Evolutionary conservation across 2,329 filamentous ascomycete genomes (phyloP), one percentile per base, ranked within the genome.

Genomic region (Fusarium sp.): DNA sequence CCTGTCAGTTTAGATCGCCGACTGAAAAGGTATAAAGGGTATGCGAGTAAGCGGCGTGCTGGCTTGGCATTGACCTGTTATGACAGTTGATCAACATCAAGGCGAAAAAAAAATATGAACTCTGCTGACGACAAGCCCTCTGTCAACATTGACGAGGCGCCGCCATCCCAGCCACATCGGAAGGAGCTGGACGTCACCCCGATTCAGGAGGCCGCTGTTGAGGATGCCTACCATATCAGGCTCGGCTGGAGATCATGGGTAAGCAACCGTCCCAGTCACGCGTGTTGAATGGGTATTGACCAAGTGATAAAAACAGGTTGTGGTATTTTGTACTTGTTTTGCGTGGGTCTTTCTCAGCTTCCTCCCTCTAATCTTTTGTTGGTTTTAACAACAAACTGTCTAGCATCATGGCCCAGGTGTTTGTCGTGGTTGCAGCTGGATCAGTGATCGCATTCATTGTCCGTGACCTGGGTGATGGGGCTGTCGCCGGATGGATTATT

Each of bases 211-310:
- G 62, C 48, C 23, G 62, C 62, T n/a, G n/a, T 64, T 27, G 62
- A 64, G 62, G 62, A 64, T 57, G 62, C 62, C 50, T 57, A 64
- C 50, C 62, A 64, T 64, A 18, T 64, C 50, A 57, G 34, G 62
- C 62, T 64, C n/a, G 30, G 62, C 16, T 64, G 62, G 62, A 64
- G 62, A 64, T 64, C 62, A 41, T 64, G 62, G 62, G 62, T 64
- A 45, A 57, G 62, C 27, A 7, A 64, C 18, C 10, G n/a, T 52
- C 50, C 25, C n/a, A 25, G 20, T 20, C 20, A 16, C 14, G 13
- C 7, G 41, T 20, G 13, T 16, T 14, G 20, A 45, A 23, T 45
- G 41, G 13, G 7, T 23, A 23, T 23, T 45, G 20, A 23, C 20
- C 8, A 14, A 25, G 11, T 20, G 25, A 25, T 45, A 16, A 45